Conservation (phyloP, 2,329 filamentous ascomycete genomes). For the Talaromyces sp. region DNA sequence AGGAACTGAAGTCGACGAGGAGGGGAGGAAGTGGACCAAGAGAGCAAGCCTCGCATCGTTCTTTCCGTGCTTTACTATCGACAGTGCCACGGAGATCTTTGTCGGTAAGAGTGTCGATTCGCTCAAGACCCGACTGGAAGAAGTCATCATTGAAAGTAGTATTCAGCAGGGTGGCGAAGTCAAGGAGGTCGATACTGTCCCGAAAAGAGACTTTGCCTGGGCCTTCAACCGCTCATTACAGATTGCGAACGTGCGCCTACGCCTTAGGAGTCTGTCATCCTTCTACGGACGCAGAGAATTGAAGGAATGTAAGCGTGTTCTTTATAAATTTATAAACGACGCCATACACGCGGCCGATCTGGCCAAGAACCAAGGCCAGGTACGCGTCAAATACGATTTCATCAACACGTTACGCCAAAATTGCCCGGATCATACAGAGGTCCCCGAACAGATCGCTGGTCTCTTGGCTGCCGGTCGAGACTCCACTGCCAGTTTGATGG, state of each 20-base stretch:
- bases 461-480: conserved; percentile 73
- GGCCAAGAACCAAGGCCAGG: conserved; percentile 1
- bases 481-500: conserved; percentile 70
- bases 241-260: conserved; percentile 1
- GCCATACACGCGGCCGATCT: not conserved
- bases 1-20: conserved; percentile 32
- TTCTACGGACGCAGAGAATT: conserved; percentile 1
- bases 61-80: conserved; percentile 5
- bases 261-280: conserved; percentile 1
- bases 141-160: not conserved
- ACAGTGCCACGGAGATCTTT: conserved; percentile 4
- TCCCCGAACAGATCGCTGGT: conserved; percentile 70
- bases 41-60: conserved; percentile 1
- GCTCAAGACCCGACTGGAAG: not conserved
- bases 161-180: no score
- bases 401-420: conserved; percentile 1
- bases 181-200: not conserved
- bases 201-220: conserved; percentile 6
- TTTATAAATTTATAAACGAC: conserved; percentile 4
- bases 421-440: conserved; percentile 24
- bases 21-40: conserved; percentile 3
- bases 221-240: conserved; percentile 8
- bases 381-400: conserved; percentile 6
- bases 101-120: not conserved
- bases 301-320: conserved; percentile 7